Conservation (phyloP, 768 basidiomycete species). For the Collybiopsis confluens region DNA sequence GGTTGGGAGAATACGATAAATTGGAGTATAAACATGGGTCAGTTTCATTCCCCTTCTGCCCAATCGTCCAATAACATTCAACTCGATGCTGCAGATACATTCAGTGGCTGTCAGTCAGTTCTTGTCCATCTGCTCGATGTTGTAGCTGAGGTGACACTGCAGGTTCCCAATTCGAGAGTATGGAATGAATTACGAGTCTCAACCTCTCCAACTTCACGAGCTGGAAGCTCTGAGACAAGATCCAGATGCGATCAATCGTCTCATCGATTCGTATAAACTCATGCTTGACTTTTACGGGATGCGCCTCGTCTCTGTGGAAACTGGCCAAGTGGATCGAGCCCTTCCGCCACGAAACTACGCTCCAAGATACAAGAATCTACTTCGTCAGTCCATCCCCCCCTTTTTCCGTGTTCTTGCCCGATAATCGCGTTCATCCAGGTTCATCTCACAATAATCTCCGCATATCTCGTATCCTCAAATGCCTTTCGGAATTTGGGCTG, state of each 20-base stretch:
- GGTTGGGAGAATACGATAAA: slow-evolving; percentile 56
- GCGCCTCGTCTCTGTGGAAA: slow-evolving; percentile 51
- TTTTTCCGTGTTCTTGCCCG: neutral
- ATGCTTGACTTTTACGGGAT: slow-evolving; percentile 85
- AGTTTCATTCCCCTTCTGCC: too few relatives aligned
- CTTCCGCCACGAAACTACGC: slow-evolving; percentile 43
- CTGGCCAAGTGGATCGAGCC: slow-evolving; percentile 56
- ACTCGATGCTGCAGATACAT: too few relatives aligned
- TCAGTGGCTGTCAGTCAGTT: slow-evolving; percentile 66
- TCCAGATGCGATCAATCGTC: slow-evolving; percentile 40
- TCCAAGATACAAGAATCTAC: slow-evolving; percentile 60
- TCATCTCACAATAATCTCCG: slow-evolving; percentile 74
- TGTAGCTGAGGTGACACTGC: too few relatives aligned
- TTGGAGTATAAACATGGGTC: slow-evolving; percentile 67
- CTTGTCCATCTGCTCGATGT: neutral
- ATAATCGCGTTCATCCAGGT: slow-evolving; percentile 29
- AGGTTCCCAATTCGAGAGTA: slow-evolving; percentile 74
- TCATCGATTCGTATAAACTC: slow-evolving; percentile 59
- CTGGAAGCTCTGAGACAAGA: slow-evolving; percentile 51
- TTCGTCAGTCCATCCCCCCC: slow-evolving; percentile 46
- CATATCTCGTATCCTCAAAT: slow-evolving; percentile 74
- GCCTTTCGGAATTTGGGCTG: slow-evolving; percentile 64
- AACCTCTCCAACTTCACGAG: slow-evolving; percentile 66
- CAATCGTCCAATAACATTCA: too few relatives aligned
- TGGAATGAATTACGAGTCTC: slow-evolving; percentile 67